phyloP scores from a whole-genome alignment of 2,329 filamentous ascomycete species.

The Trichoderma guizhouense region DNA sequence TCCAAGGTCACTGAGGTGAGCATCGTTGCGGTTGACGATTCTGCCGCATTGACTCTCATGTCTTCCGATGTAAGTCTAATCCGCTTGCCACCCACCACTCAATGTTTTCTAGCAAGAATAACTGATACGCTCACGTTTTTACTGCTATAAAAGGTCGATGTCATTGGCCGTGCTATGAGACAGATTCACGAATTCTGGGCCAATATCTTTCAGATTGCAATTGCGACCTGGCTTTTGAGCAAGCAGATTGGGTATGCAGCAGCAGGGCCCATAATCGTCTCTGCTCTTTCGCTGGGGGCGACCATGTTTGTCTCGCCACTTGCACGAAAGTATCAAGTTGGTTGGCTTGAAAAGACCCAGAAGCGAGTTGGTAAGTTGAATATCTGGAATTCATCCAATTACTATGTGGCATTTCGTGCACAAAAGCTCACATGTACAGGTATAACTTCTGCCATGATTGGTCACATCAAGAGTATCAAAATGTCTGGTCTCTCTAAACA shows the following conservation, averaged over 20 bases:
- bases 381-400: not conserved
- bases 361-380: slow-evolving; percentile 27
- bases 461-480: slow-evolving; percentile 42
- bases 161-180: slow-evolving; percentile 35
- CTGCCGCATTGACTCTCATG: slow-evolving; percentile 40
- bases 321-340: slow-evolving; percentile 30
- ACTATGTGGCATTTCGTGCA: not conserved
- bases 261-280: slow-evolving; percentile 33
- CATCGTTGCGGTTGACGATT: slow-evolving; percentile 29
- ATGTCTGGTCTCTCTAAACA: slow-evolving; percentile 37
- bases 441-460: slow-evolving; percentile 35
- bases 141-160: slow-evolving; percentile 32
- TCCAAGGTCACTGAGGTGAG: slow-evolving; percentile 32
- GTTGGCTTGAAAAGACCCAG: slow-evolving; percentile 20
- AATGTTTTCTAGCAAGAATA: not conserved
- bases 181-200: slow-evolving; percentile 39
- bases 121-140: not conserved
- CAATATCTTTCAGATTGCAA: slow-evolving; percentile 33
- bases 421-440: slow-evolving; percentile 11
- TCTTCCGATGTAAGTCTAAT: slow-evolving; percentile 34
- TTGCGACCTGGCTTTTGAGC: slow-evolving; percentile 31
- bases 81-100: not conserved
- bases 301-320: slow-evolving; percentile 29
- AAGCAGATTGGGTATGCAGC: slow-evolving; percentile 35
- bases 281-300: slow-evolving; percentile 25